Conservation (phyloP, 306 rosid genomes). For the Astragalus membranaceus region DNA sequence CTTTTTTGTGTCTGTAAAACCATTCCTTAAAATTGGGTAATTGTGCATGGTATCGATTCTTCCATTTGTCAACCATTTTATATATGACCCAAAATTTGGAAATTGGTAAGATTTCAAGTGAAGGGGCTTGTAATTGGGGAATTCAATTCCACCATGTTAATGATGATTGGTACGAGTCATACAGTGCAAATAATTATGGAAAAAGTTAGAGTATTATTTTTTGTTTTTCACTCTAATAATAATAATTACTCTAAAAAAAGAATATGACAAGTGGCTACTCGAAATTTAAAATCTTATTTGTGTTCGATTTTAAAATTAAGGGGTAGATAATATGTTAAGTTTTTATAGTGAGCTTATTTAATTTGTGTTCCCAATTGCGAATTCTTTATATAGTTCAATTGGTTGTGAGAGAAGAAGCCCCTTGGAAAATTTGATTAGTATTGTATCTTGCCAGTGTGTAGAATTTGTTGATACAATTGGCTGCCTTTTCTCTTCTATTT, state of each 20-base stretch:
- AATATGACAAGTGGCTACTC: background rate
- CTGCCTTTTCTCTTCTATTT: background rate
- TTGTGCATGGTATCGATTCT: conserved; percentile 12
- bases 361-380: conserved; percentile 1
- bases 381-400: background rate
- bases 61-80: conserved; percentile 1
- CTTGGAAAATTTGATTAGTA: background rate
- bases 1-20: background rate
- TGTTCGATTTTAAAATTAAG: background rate
- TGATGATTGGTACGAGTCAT: background rate
- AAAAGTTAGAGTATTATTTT: background rate
- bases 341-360: background rate
- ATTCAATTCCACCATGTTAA: background rate
- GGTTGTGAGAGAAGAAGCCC: background rate
- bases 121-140: background rate
- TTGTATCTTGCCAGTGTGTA: background rate
- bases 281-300: background rate
- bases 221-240: background rate
- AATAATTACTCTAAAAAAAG: background rate
- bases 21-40: background rate
- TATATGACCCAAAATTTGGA: background rate
- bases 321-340: background rate
- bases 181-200: background rate
- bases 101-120: background rate
- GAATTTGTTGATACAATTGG: conserved; percentile 10